Evolutionary conservation across 352 stramenopile species (phyloP).

Genomic region (Elongisporangium senticosum): DNA sequence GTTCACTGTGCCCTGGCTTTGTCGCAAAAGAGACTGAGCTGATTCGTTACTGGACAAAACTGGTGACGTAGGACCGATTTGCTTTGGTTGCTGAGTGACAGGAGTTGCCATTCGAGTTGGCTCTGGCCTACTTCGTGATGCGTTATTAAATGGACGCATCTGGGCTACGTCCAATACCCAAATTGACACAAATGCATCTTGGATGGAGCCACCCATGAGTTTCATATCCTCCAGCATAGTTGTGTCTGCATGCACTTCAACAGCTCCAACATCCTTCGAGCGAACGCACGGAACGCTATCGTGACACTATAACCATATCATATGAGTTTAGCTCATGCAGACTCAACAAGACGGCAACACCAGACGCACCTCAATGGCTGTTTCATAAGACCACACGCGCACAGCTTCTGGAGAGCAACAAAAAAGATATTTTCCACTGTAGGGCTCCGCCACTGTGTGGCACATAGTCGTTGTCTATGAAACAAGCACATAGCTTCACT

Average conservation of each 20-base stretch:
- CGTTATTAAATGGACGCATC: constrained; percentile 53
- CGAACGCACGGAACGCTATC: constrained; percentile 59
- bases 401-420: constrained; percentile 72
- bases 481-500: background rate
- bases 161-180: constrained; percentile 76
- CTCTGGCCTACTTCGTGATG: constrained; percentile 12
- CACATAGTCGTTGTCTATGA: constrained; percentile 73
- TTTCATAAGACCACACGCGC: constrained; percentile 83
- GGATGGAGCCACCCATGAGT: constrained; percentile 74
- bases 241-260: constrained; percentile 60
- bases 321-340: background rate
- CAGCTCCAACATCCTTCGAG: constrained; percentile 42
- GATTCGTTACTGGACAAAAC: background rate
- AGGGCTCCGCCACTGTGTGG: constrained; percentile 68
- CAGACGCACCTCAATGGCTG: constrained; percentile 54
- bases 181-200: constrained; percentile 76
- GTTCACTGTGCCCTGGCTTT: background rate
- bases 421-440: constrained; percentile 76
- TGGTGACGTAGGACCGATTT: background rate
- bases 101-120: constrained; percentile 9
- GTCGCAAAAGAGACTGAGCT: background rate
- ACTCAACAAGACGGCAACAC: background rate
- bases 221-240: constrained; percentile 83
- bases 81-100: background rate
- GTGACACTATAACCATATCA: constrained; percentile 43